These are phyloP conservation scores for Pulicaria dysenterica DNA, from an alignment of 129 eudicot genomes.

Conservation along the genomic window DNA sequence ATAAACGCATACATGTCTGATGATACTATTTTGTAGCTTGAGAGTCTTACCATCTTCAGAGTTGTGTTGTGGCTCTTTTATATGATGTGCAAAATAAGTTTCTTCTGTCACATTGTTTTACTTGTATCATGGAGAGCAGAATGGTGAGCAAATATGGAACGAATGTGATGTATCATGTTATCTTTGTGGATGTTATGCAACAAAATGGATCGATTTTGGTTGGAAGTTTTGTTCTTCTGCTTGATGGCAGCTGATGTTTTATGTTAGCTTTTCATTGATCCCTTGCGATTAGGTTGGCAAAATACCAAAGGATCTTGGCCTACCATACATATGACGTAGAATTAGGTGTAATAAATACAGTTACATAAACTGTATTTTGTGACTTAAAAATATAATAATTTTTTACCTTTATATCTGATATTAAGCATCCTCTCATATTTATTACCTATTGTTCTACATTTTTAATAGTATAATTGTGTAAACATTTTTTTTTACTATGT, in stretches of 20 bases:
- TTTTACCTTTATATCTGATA: too few species aligned
- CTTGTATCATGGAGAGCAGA: neutral
- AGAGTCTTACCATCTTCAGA: slow-evolving; percentile 26
- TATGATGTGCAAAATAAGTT: slow-evolving; percentile 12
- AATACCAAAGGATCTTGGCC: too few species aligned
- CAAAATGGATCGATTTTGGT: slow-evolving; percentile 11
- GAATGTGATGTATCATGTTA: slow-evolving; percentile 8
- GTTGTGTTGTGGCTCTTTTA: slow-evolving; percentile 16
- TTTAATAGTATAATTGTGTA: too few species aligned
- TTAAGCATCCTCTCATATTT: too few species aligned
- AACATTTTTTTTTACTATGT: too few species aligned
- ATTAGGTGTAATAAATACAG: too few species aligned
- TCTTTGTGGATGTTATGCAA: neutral
- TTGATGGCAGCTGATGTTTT: neutral
- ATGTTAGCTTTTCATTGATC: too few species aligned
- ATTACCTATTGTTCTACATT: too few species aligned
- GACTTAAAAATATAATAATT: too few species aligned
- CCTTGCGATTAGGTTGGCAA: too few species aligned
- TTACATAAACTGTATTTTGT: too few species aligned
- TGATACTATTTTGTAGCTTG: slow-evolving; percentile 28
- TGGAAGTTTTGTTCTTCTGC: neutral
- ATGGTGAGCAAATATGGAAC: neutral
- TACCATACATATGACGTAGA: too few species aligned
- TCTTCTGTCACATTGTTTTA: slow-evolving; percentile 6
- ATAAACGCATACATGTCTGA: slow-evolving; percentile 37